Evolutionary conservation across 1,284 basidiomycete genomes (phyloP), one percentile per base, ranked within the genome.

Genomic region (Apiotrichum siamense): DNA sequence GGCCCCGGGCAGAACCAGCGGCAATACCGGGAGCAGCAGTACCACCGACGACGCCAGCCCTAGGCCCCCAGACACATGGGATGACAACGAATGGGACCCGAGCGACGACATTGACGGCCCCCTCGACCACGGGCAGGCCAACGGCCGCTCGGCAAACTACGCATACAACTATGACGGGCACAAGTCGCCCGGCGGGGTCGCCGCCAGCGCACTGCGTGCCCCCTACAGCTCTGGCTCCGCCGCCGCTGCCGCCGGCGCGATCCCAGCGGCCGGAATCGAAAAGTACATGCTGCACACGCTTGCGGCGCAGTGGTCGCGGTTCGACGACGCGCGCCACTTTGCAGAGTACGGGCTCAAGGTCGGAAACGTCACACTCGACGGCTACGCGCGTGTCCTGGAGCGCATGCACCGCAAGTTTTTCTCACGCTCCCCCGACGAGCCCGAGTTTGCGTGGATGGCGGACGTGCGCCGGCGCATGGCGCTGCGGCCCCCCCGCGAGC

Each of bases 361-460:
- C 36, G 44, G 44, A 24, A 36, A 38, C 35, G 15, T 18, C 20
- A 51, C 61, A 25, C 44, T 66, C 13, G 23, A 50, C 7, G 50
- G 44, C 6, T 67, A 67, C 51, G 49, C 43, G 3, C 37, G 40
- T 25, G 64, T 66, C 41, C 54, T 67, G 15, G 21, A 63, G 24
- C 37, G 43, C 11, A 63, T 47, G 3, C 64, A 64, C 48, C 27
- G 44, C 24, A 40, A 58, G n/a, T 66, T 62, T 41, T 51, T 69
- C 21, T 15, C 47, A 2, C 40, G 54, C 6, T n/a, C n/a, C n/a
- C 50, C 45, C 9, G 39, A 27, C 23, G 40, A 49, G 18, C 41
- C 52, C 11, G 46, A 42, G 26, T 49, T 43, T n/a, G 42, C 55
- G 7, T 69, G 52, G 47, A 31, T 65, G 25, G 41, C 55, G 9